Base-by-base conservation (phyloP, 202 grass and related monocot species). In the Cymbopogon flexuosus region DNA sequence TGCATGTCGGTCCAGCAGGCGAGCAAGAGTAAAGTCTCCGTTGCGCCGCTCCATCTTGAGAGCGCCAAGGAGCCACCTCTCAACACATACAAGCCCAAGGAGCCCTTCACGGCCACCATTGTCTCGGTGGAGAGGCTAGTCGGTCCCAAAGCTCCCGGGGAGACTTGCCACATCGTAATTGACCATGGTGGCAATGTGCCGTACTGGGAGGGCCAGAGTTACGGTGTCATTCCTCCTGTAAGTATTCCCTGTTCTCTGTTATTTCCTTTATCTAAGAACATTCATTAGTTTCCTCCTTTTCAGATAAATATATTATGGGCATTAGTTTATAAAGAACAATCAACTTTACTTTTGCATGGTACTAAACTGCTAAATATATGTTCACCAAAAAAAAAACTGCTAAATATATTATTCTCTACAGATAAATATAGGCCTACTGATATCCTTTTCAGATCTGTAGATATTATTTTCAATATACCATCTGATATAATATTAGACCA, bases 191-290 rank as follows among this genome's bases (percentile, higher is more conserved):
- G 92, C 73, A 94, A 94, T 67, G 82, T 94, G 24, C 95, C 90
- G 33, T 98, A 94, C 75, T 94, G 92, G 95, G 95, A 98, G 91
- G 95, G 95, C 12, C 95, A 98, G 80, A 98, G 95, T 52, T 98
- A 84, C 2, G 95, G 92, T 8, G 62, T 98, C 2, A 98, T 98
- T 86, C 95, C 95, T 82, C 95, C 90, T 46, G 95, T 95, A 85
- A 74, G 41, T 73, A 34, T 42, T 72, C 35, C 70, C 70, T 39
- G 10, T 1, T 52, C 34, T 52, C 3, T 10, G 22, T 77, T 41
- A 27, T 61, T 78, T 62, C 18, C 0, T 31, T 23, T 76, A 16
- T 59, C 49, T 59, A 27, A 75, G 13, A 57, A 27, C 15, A 18
- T 14, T 9, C 21, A 19, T 41, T 66, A 15, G 22, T 40, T 2